Base-by-base conservation (phyloP, 2,329 filamentous ascomycete genomes). In the Huntiella bhutanensis region DNA sequence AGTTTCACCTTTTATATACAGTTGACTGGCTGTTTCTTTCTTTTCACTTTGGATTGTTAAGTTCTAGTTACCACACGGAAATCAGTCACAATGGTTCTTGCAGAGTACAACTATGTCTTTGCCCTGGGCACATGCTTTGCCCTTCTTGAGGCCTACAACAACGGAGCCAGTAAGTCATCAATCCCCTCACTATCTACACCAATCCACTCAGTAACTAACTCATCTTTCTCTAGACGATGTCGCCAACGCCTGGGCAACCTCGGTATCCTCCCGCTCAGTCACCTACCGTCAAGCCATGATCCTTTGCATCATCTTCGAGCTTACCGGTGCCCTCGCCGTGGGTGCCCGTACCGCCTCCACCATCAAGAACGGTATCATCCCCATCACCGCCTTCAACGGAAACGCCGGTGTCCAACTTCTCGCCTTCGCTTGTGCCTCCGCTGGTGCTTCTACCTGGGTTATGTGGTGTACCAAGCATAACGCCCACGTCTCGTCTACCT, bases 171-270 rank as follows among this genome's bases (percentile, higher is more conserved):
- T 82, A 64, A 63, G 76, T 72, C 16, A 35, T 49, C 43, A 51
- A 4, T 12, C 43, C 46, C 40, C 19, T 41, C 12, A 33, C 17
- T 12, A 32, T 4, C 6, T 11, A 15, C 17, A 36, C 33, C 46
- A 33, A 19, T 15, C 13, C 6, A 37, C 34, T 32, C 22, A 16
- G 33, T 47, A 43, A 49, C 41, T 35, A 17, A 19, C 19, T 15
- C 15, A 16, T n/a, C 16, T 28, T 8, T 41, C 47, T 42, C 45
- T 49, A 80, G 76, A 86, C 62, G 82, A 87, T 80, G 82, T 88
- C 48, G 82, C 82, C 57, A 88, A 88, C 63, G 67, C 82, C 43
- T 87, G 80, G 78, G 82, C 82, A 5, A 87, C 82, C 54, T 80
- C 74, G 40, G 81, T 87, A 49, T 86, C 82, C 15, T 86, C 82